phyloP scores from a whole-genome alignment of 1,139 yeast species.

The Hyphopichia pseudoburtonii region DNA sequence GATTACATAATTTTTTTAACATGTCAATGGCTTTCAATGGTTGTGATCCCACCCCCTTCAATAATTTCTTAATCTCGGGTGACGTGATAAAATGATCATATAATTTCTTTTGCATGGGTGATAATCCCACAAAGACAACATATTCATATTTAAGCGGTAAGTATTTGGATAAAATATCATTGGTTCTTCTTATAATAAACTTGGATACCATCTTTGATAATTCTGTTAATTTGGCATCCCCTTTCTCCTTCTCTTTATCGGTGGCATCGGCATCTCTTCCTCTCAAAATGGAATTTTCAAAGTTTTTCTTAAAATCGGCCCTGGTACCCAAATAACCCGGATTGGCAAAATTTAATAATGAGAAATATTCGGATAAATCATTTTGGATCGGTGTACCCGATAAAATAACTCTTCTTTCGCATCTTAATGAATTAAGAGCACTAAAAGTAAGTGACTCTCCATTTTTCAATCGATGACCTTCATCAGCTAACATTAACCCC shows the following conservation, averaged over 20 bases:
- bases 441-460: conserved; percentile 94
- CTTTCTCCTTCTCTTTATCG: conserved; percentile 70
- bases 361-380: conserved; percentile 92
- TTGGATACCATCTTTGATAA: conserved; percentile 78
- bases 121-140: conserved; percentile 82
- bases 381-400: conserved; percentile 99
- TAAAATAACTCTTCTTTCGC: conserved; percentile 84
- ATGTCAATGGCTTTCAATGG: conserved; percentile 90
- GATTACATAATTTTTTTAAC: conserved; percentile 87
- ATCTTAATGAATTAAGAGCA: conserved; percentile 77
- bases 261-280: conserved; percentile 92
- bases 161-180: conserved; percentile 90
- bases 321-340: conserved; percentile 92
- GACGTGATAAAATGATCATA: conserved; percentile 79
- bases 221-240: conserved; percentile 72
- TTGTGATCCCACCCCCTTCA: conserved; percentile 75
- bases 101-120: conserved; percentile 72
- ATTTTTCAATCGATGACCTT: conserved; percentile 92
- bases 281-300: conserved; percentile 72
- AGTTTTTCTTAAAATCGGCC: conserved; percentile 78
- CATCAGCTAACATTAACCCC: conserved; percentile 91
- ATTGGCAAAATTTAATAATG: conserved; percentile 86
- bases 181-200: conserved; percentile 92
- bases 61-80: conserved; percentile 69
- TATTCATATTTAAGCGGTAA: conserved; percentile 95